A percentile compares a stretch with the other conserved stretches of the same genome.
Conservation (phyloP, 805 yeast species). For the Lachancea thermotolerans region DNA sequence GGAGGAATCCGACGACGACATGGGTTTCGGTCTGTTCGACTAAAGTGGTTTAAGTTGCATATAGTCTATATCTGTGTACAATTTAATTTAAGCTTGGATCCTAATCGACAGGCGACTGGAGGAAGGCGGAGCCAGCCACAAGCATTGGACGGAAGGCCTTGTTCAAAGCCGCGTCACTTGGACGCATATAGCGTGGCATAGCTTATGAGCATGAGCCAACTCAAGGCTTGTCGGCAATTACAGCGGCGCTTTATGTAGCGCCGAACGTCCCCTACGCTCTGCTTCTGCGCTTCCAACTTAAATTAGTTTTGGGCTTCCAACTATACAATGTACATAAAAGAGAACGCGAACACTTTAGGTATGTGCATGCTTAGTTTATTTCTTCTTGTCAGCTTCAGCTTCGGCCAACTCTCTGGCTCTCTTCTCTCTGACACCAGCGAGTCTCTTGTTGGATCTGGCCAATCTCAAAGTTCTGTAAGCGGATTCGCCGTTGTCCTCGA, state of each 20-base stretch:
- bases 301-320: constrained; percentile 30
- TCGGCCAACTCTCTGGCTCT: constrained; percentile 95
- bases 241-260: too few species aligned
- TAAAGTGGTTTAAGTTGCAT: constrained; percentile 33
- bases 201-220: too few species aligned
- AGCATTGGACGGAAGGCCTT: too few species aligned
- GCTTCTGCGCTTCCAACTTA: constrained; percentile 2
- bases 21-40: constrained; percentile 91
- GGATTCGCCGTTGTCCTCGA: constrained; percentile 61
- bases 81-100: constrained; percentile 8
- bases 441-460: constrained; percentile 91
- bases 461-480: constrained; percentile 94
- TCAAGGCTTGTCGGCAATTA: too few species aligned
- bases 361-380: constrained; percentile 42
- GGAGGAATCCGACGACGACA: constrained; percentile 75
- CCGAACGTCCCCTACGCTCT: background rate
- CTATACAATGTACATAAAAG: constrained; percentile 30
- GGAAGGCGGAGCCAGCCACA: background rate
- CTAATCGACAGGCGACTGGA: background rate
- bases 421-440: constrained; percentile 95
- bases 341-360: constrained; percentile 6
- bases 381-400: constrained; percentile 99
- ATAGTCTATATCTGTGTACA: constrained; percentile 4
- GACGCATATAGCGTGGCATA: too few species aligned
- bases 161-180: too few species aligned